A percentile compares a stretch with the other conserved stretches of the same genome.
phyloP scores from a whole-genome alignment of 768 basidiomycete genomes.

The Coprinopsis marcescibilis region DNA sequence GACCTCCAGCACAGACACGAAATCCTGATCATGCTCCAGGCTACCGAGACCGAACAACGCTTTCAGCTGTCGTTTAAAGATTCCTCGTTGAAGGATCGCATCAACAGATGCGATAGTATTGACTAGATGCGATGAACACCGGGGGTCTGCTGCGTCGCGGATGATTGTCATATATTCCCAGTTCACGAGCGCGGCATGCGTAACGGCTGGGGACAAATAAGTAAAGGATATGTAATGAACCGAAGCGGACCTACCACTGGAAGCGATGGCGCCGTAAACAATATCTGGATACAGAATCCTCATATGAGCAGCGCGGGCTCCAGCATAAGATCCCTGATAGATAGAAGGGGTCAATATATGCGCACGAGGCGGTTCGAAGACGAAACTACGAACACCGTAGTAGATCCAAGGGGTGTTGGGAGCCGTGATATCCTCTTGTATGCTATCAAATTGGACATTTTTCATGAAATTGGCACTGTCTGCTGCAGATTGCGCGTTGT shows the following conservation, averaged over 20 bases:
- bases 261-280: slow-evolving; percentile 61
- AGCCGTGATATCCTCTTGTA: slow-evolving; percentile 66
- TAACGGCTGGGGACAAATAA: slow-evolving; percentile 51
- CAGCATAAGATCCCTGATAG: slow-evolving; percentile 81
- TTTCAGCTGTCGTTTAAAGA: slow-evolving; percentile 53
- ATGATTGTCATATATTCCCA: slow-evolving; percentile 91
- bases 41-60: slow-evolving; percentile 67
- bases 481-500: slow-evolving; percentile 82
- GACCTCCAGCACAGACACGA: slow-evolving; percentile 63
- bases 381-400: slow-evolving; percentile 80
- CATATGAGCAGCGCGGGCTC: slow-evolving; percentile 92
- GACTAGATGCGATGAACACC: slow-evolving; percentile 54
- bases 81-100: slow-evolving; percentile 42
- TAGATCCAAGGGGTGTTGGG: slow-evolving; percentile 84
- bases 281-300: slow-evolving; percentile 79
- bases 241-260: slow-evolving; percentile 5
- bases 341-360: not conserved
- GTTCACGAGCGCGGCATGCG: slow-evolving; percentile 73
- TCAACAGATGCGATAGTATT: slow-evolving; percentile 59
- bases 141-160: slow-evolving; percentile 57
- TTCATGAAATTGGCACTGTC: slow-evolving; percentile 93
- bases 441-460: slow-evolving; percentile 66
- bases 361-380: not conserved
- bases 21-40: slow-evolving; percentile 72
- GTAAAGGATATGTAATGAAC: not conserved